Evolutionary conservation across 352 stramenopile genomes (phyloP).

Genomic region (Phytophthora pinifolia): DNA sequence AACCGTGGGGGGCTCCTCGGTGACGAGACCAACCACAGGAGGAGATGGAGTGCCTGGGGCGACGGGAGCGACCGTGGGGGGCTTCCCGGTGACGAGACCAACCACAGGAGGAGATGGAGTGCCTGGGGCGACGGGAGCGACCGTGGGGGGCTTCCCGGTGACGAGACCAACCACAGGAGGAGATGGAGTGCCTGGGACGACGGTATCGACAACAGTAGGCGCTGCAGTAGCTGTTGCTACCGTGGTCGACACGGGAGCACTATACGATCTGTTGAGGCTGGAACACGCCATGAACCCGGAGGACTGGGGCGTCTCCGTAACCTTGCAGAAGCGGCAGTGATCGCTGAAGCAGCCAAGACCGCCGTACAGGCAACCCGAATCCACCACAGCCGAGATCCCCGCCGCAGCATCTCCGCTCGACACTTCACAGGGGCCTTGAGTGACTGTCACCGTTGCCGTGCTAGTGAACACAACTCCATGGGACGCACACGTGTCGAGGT

Average conservation of each 20-base stretch:
- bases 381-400: slow-evolving; percentile 32
- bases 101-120: too few species aligned
- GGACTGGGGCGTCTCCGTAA: slow-evolving; percentile 30
- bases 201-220: not conserved
- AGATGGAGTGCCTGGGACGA: not conserved
- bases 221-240: not conserved
- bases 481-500: slow-evolving; percentile 28
- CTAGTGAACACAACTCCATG: slow-evolving; percentile 23
- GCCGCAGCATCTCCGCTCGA: slow-evolving; percentile 22
- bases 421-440: slow-evolving; percentile 12
- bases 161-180: not conserved
- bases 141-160: not conserved
- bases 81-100: too few species aligned
- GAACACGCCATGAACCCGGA: slow-evolving; percentile 21
- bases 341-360: slow-evolving; percentile 41
- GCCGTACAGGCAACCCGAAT: slow-evolving; percentile 26
- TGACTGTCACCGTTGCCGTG: slow-evolving; percentile 3
- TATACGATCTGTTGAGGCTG: slow-evolving; percentile 19
- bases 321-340: slow-evolving; percentile 42
- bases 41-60: too few species aligned
- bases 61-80: too few species aligned
- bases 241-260: not conserved
- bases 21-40: too few species aligned
- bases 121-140: not conserved
- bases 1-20: too few species aligned